Conservation (phyloP, 2,329 filamentous ascomycete species). For the Cadophora malorum region DNA sequence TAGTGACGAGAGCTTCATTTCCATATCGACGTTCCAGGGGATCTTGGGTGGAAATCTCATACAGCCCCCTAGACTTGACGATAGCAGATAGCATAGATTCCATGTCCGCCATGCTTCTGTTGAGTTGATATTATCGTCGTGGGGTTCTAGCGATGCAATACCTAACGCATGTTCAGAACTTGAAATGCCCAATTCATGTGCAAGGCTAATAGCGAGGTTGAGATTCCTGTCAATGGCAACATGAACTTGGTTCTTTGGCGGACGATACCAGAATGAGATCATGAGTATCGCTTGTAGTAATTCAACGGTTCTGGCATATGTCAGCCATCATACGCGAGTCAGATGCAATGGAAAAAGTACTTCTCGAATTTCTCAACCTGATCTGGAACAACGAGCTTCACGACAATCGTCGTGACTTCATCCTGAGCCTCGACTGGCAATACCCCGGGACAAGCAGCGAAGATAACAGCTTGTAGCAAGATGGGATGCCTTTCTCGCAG, state of each 20-base stretch:
- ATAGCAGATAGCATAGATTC: slow-evolving; percentile 18
- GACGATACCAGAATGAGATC: slow-evolving; percentile 25
- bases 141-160: background rate
- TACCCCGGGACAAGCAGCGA: slow-evolving; percentile 18
- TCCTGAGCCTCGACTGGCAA: slow-evolving; percentile 13
- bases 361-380: slow-evolving; percentile 18
- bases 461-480: slow-evolving; percentile 21
- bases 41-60: slow-evolving; percentile 18
- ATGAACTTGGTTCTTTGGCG: slow-evolving; percentile 19
- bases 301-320: slow-evolving; percentile 12
- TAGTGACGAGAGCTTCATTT: slow-evolving; percentile 19
- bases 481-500: slow-evolving; percentile 17
- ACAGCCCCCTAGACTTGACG: slow-evolving; percentile 3
- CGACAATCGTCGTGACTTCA: slow-evolving; percentile 5
- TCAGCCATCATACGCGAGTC: background rate
- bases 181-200: slow-evolving; percentile 17
- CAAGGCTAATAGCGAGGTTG: background rate
- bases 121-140: slow-evolving; percentile 6
- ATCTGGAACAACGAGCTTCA: slow-evolving; percentile 9
- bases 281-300: slow-evolving; percentile 19
- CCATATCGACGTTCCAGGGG: slow-evolving; percentile 15
- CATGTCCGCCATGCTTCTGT: slow-evolving; percentile 25
- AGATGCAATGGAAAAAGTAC: background rate
- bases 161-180: slow-evolving; percentile 14
- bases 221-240: slow-evolving; percentile 16